Evolutionary conservation across 805 yeast genomes (phyloP).

Genomic region (Hermanozyma aechmeae): DNA sequence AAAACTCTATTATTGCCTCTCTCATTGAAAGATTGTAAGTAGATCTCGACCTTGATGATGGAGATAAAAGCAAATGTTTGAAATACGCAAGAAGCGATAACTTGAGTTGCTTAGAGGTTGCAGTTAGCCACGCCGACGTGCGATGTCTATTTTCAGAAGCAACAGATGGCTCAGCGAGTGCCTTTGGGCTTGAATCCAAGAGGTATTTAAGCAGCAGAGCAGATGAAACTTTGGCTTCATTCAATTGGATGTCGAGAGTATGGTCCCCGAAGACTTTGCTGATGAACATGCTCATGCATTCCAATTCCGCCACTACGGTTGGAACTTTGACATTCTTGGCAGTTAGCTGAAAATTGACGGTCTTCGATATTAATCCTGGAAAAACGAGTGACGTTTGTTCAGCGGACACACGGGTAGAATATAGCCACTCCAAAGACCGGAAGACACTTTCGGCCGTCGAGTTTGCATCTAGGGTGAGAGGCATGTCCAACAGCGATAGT

Average conservation of each 20-base stretch:
- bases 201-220: conserved; percentile 7
- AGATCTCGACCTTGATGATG: conserved; percentile 9
- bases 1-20: conserved; percentile 14
- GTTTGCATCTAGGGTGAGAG: conserved; percentile 11
- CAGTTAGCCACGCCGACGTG: conserved; percentile 24
- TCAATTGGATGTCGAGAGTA: conserved; percentile 5
- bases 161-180: conserved; percentile 2
- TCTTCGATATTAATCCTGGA: conserved; percentile 30
- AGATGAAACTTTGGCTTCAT: conserved; percentile 1
- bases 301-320: conserved; percentile 12
- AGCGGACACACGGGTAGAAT: conserved; percentile 12
- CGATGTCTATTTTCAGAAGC: conserved; percentile 6
- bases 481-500: conserved; percentile 3
- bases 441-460: conserved; percentile 6
- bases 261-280: conserved; percentile 23
- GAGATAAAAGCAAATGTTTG: conserved; percentile 16
- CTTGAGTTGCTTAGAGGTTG: conserved; percentile 29
- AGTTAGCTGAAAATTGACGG: conserved; percentile 17
- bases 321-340: conserved; percentile 15
- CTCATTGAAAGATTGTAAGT: conserved; percentile 15
- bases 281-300: conserved; percentile 13
- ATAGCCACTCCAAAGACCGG: conserved; percentile 7
- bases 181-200: conserved; percentile 3
- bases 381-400: conserved; percentile 27
- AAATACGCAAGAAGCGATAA: conserved; percentile 22